Base-by-base conservation (phyloP, 805 yeast genomes). In the Zygosaccharomyces kombuchaensis region DNA sequence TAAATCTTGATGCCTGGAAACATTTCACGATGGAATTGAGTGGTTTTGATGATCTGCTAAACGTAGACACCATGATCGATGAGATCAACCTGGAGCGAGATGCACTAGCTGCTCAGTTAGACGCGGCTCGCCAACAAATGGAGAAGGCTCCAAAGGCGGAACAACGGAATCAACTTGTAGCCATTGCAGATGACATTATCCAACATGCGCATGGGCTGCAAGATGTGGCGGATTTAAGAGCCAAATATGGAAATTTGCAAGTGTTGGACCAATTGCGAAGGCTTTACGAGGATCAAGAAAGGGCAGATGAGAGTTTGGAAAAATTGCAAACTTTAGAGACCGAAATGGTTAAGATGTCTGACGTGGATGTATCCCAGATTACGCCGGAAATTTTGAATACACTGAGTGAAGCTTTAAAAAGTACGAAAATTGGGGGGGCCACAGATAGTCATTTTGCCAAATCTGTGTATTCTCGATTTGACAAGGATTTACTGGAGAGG, bases 1-100 rank as follows among this genome's bases (percentile, higher is more conserved):
- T 12, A 7, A n/a, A 13, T 26, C 13, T 22, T 13, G 21, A 2
- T 12, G 19, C 10, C 14, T 38, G 25, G n/a, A 16, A 16, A 4
- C 10, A 27, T 14, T 29, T 36, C 12, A 13, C 10, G 14, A 44
- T 44, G 47, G 30, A 30, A n/a, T 21, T 48, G 40, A 29, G 45
- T 9, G 35, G 46, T 34, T 40, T 48, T 12, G 44, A 62, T 17
- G 68, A 63, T 43, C 44, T 67, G 12, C 39, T 53, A 12, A 40
- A 49, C 14, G 52, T 68, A 14, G 60, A 65, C 25, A 40, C 50
- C 6, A 52, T 47, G 27, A 66, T 67, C 19, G 45, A 58, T 2
- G 47, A 50, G 8, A 51, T 68, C 6, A 57, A 59, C 17, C 27
- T 40, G 1, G 50, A 59, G 40, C 48, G 70, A 34, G 46, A 51